phyloP scores from a whole-genome alignment of 345 rosid species.

The Lepidium sativum region DNA sequence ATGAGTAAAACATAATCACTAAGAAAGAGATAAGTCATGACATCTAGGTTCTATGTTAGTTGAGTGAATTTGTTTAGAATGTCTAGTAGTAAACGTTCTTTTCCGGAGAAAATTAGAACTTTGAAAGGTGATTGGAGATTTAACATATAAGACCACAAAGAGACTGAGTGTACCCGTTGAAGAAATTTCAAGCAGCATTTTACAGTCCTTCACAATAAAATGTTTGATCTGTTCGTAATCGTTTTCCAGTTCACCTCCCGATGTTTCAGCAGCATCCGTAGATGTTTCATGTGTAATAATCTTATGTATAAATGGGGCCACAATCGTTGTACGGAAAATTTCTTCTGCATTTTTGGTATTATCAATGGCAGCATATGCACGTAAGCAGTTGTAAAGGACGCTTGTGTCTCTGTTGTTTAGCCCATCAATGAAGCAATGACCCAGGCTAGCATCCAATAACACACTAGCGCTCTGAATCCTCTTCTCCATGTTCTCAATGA shows the following conservation, averaged over 20 bases:
- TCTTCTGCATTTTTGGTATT: conserved; percentile 75
- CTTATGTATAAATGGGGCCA: conserved; percentile 66
- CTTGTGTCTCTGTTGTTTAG: conserved; percentile 72
- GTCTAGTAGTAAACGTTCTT: not conserved
- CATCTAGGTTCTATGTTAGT: not conserved
- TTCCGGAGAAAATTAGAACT: not conserved
- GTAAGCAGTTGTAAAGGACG: conserved; percentile 90
- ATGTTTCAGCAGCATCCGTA: conserved; percentile 36
- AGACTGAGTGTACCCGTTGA: conserved; percentile 50
- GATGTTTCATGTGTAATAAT: conserved; percentile 50
- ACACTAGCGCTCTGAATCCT: conserved; percentile 82
- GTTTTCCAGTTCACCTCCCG: conserved; percentile 68
- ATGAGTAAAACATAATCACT: not conserved
- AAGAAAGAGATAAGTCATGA: not conserved
- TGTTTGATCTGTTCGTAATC: conserved; percentile 71
- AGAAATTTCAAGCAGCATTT: conserved; percentile 76
- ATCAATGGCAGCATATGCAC: conserved; percentile 95
- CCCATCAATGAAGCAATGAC: conserved; percentile 92
- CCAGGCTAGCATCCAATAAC: conserved; percentile 85
- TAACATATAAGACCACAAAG: not conserved
- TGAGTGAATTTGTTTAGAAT: not conserved
- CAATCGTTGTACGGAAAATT: conserved; percentile 64
- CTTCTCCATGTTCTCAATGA: conserved; percentile 95
- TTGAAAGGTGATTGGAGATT: not conserved
- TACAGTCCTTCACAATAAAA: conserved; percentile 58